Conservation (phyloP, 2,329 filamentous ascomycete genomes). For the Fusarium bactridioides region DNA sequence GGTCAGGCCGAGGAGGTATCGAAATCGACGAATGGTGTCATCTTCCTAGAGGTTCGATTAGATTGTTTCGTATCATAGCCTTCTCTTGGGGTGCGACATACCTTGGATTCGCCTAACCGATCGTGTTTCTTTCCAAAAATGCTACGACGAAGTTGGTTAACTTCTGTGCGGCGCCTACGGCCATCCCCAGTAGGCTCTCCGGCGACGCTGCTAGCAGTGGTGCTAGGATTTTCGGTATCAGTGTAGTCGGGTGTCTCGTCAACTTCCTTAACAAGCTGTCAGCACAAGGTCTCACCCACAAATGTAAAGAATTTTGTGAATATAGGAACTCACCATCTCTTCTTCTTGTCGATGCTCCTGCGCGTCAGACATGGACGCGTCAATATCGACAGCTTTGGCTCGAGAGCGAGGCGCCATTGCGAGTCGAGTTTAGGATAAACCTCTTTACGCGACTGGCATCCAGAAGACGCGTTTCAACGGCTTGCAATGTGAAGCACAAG, state of each 20-base stretch:
- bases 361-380: conserved; percentile 71
- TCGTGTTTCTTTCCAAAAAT: conserved; percentile 97
- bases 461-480: conserved; percentile 55
- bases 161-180: conserved; percentile 85
- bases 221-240: conserved; percentile 73
- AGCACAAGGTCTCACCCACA: conserved; percentile 11
- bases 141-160: conserved; percentile 87
- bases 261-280: conserved; percentile 56
- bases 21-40: conserved; percentile 92
- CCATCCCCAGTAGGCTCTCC: conserved; percentile 80
- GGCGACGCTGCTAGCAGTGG: conserved; percentile 82
- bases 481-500: conserved; percentile 12
- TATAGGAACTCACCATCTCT: conserved; percentile 56
- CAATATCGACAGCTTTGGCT: conserved; percentile 62
- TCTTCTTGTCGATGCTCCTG: conserved; percentile 56
- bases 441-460: conserved; percentile 62
- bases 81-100: conserved; percentile 48
- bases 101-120: conserved; percentile 89
- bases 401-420: conserved; percentile 65
- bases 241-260: conserved; percentile 73
- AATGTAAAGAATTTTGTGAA: not conserved
- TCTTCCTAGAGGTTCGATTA: conserved; percentile 70
- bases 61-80: conserved; percentile 3
- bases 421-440: conserved; percentile 43
- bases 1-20: conserved; percentile 92